Base-by-base conservation (phyloP, 805 yeast genomes). In the Ogataea henricii region DNA sequence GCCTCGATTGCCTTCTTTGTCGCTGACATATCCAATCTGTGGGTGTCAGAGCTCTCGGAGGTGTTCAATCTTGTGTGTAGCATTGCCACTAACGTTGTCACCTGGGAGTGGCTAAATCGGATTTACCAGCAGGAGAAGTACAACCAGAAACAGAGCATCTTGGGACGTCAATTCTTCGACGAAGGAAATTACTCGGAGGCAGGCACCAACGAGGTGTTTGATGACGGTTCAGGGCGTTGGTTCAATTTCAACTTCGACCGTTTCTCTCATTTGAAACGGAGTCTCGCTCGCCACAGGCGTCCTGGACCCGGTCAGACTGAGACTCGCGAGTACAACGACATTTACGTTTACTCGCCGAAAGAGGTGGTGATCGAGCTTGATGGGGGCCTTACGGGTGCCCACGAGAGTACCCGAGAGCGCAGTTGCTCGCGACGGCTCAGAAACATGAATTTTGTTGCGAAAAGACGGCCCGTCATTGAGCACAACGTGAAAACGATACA, bases 91-190 rank as follows among this genome's bases (percentile, higher is more conserved):
- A 85, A 88, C 25, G 85, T 85, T 6, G 74, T 85, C 9, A 87
- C 87, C 0, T 87, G 95, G 94, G 95, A 87, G 64, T 89, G 95
- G 92, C 76, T 86, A 51, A 87, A 85, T 59, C 73, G 86, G 52
- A 73, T 84, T 46, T 76, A 77, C 43, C 70, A 76, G 10, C 64
- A 84, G 34, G 82, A 81, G 66, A 78, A 79, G 52, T 69, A 69
- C 13, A 75, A 77, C 45, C 91, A 87, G 56, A 80, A 81, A 36
- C 83, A 82, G 49, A 88, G 92, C 6, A 78, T 87, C 4, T 63
- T 89, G 33, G 96, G 96, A 1, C 70, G 95, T 50, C 82, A 82
- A 14, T 78, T 86, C 37, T 85, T 80, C 60, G 92, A 85, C 53
- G 91, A 85, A 47, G 89, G 38, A 20, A 12, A 23, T 21, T 14